Base-by-base conservation (phyloP, 495 filamentous ascomycete species). In the Penicillium pulvis region DNA sequence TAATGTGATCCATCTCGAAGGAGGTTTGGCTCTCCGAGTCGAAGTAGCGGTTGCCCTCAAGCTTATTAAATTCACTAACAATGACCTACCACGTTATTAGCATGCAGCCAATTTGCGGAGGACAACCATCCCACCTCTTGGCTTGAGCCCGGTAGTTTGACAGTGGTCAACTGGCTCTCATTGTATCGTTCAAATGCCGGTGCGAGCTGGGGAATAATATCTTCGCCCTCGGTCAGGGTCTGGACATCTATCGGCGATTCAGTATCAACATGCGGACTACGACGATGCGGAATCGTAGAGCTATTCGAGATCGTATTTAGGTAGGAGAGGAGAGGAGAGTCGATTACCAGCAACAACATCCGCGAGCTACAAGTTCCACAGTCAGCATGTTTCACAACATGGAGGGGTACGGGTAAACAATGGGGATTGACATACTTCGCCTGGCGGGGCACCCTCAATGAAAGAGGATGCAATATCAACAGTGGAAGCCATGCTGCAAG, bases 121-220 rank as follows among this genome's bases (percentile, higher is more conserved):
- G 55, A 11, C 9, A 41, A 12, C 24, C 43, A 44, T 66, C 79
- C 50, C 56, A 91, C 89, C 75, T 82, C 79, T 71, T 94, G 84
- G 70, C 86, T 92, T 55, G 88, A 82, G 11, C 91, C 91, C 6
- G 94, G 94, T 14, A 98, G 84, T 78, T 96, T 97, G 52, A 90
- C 86, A 9, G 90, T 90, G 30, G 85, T 74, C 70, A 97, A 88
- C 72, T 99, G 95, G 73, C 91, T 88, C 72, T 97, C 93, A 67
- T 96, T 98, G 83, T 99, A 97, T 72, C 88, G 90, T 75, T 93
- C 82, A 75, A 97, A 94, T 0, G 94, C 92, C 3, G 92, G 90
- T 5, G 75, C 80, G 11, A 97, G 87, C 41, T 88, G 85, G 53
- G 82, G 71, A 28, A 93, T 73, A 42, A 93, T 74, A 48, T 81